Percentiles rank a stretch among this genome's conserved stretches.
Evolutionary conservation across 2,329 filamentous ascomycete species (phyloP).

Genomic region (Bipolaris victoriae): DNA sequence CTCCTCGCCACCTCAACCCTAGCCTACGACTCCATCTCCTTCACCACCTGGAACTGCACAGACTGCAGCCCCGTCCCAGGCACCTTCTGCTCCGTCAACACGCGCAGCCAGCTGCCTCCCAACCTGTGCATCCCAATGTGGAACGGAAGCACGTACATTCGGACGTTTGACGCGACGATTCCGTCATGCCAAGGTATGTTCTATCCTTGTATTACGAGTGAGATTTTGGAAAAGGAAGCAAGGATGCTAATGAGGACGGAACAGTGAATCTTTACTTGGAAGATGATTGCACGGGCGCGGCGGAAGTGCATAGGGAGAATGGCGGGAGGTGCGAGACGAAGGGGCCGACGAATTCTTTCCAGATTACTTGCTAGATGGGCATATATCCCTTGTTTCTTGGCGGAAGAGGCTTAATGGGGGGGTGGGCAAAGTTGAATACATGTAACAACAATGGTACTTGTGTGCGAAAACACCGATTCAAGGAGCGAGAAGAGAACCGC

Average conservation of each 20-base stretch:
- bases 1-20: background rate
- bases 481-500: background rate
- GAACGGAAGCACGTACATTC: background rate
- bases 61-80: background rate
- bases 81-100: conserved; percentile 8
- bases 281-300: background rate
- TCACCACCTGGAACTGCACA: conserved; percentile 10
- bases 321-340: background rate
- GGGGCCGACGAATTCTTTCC: background rate
- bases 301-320: conserved; percentile 1
- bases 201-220: background rate
- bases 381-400: background rate
- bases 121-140: conserved; percentile 3
- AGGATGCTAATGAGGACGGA: no score
- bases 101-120: background rate
- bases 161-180: background rate
- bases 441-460: background rate
- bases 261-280: conserved; percentile 2
- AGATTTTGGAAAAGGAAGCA: background rate
- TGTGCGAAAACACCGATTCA: background rate
- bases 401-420: no score
- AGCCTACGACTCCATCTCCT: background rate
- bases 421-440: background rate
- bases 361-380: background rate
- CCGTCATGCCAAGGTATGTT: conserved; percentile 1